Evolutionary conservation across 768 basidiomycete species (phyloP).

Genomic region (Mycena kentingensis): DNA sequence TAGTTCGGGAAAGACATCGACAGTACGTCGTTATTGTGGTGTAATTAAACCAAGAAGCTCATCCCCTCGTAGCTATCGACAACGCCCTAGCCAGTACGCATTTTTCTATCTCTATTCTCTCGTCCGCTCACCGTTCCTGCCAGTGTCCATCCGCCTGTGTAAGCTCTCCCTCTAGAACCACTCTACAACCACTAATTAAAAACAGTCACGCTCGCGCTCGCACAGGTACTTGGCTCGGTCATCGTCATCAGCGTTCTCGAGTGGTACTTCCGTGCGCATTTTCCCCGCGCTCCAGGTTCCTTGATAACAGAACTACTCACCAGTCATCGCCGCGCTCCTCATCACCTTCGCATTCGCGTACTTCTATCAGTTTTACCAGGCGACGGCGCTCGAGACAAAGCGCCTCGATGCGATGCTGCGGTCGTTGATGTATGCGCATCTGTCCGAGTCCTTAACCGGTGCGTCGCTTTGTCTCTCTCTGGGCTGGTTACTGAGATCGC

Average conservation of each 20-base stretch:
- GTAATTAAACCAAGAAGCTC: neutral
- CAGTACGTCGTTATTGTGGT: slow-evolving; percentile 38
- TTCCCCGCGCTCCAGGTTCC: no score
- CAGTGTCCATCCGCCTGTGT: slow-evolving; percentile 63
- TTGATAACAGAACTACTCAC: neutral
- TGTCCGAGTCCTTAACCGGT: slow-evolving; percentile 73
- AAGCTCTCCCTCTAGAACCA: slow-evolving; percentile 27
- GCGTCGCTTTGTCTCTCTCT: neutral
- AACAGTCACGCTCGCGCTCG: slow-evolving; percentile 53
- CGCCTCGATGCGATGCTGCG: slow-evolving; percentile 65
- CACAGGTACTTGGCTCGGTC: slow-evolving; percentile 52
- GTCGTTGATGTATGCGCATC: slow-evolving; percentile 73
- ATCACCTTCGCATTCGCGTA: slow-evolving; percentile 62
- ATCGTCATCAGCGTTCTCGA: slow-evolving; percentile 59
- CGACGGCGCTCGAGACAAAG: slow-evolving; percentile 74
- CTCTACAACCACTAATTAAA: neutral
- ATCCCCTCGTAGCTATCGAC: slow-evolving; percentile 47
- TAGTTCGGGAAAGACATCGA: slow-evolving; percentile 68
- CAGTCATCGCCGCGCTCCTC: slow-evolving; percentile 55
- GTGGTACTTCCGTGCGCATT: slow-evolving; percentile 65
- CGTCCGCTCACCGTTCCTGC: neutral
- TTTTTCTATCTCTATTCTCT: no score
- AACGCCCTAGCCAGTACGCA: slow-evolving; percentile 56
- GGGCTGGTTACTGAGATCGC: neutral
- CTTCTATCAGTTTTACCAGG: slow-evolving; percentile 68